These are phyloP conservation scores for Pulveroboletus sp. DNA, from an alignment of 768 basidiomycete species.

Conservation along the genomic window DNA sequence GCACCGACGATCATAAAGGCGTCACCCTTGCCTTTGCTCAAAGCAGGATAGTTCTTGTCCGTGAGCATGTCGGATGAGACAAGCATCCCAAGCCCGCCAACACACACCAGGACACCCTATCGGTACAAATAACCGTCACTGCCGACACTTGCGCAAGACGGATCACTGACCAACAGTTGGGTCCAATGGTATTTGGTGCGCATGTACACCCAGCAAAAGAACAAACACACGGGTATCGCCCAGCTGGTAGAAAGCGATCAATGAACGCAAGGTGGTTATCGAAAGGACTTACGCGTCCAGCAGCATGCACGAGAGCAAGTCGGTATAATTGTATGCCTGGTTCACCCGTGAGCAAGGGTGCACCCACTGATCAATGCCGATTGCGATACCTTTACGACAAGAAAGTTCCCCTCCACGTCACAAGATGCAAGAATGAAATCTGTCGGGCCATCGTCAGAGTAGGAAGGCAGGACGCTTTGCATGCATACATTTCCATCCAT, in stretches of 20 bases:
- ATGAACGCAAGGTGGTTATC: neutral
- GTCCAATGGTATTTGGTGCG: constrained; percentile 80
- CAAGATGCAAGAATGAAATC: constrained; percentile 76
- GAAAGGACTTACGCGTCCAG: constrained; percentile 66
- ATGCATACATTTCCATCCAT: constrained; percentile 84
- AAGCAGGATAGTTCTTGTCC: constrained; percentile 67
- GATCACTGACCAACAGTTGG: constrained; percentile 60
- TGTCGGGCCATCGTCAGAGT: constrained; percentile 28
- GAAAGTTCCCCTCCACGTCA: constrained; percentile 87
- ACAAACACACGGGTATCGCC: constrained; percentile 86
- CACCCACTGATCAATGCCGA: neutral
- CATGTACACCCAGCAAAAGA: constrained; percentile 84
- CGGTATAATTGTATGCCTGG: constrained; percentile 83
- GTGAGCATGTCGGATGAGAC: constrained; percentile 79
- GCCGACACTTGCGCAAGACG: neutral
- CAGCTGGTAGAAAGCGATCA: constrained; percentile 49
- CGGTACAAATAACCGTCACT: neutral
- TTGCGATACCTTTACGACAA: constrained; percentile 65
- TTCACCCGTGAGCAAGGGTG: neutral
- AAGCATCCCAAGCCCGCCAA: constrained; percentile 75
- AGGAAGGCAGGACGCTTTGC: neutral
- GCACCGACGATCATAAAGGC: constrained; percentile 86
- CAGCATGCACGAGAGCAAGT: constrained; percentile 87
- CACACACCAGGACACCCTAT: constrained; percentile 71
- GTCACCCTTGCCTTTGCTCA: constrained; percentile 72